Evolutionary conservation across 2,329 filamentous ascomycete species (phyloP), one percentile per base, ranked within the genome.

Genomic region (Graphium sp.): DNA sequence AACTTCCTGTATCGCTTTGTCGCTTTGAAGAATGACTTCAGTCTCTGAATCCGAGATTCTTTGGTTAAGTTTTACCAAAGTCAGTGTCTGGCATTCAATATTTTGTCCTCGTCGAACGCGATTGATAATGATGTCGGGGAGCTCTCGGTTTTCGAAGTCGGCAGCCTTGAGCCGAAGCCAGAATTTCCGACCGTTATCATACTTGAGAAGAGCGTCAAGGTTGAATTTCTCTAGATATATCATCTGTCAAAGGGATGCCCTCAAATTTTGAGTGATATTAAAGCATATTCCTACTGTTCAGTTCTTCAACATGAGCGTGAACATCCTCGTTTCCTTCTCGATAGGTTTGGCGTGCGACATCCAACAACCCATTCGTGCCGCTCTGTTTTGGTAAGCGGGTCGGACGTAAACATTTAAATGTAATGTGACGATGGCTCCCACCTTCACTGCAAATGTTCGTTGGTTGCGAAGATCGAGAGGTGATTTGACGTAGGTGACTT

Each of bases 391-490:
- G n/a, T n/a, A n/a, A n/a, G n/a, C n/a, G n/a, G n/a, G n/a, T n/a
- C n/a, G n/a, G n/a, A n/a, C n/a, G n/a, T 81, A 14, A 4, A 7
- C 19, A 48, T 18, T 17, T 12, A 17, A 26, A 22, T 11, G 6
- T 4, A 8, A 13, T 15, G 7, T 18, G 6, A n/a, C 2, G 18
- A 19, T 7, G 16, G 14, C 5, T 10, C 2, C 5, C 39, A 74
- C 71, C 55, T 78, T 89, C 18, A 95, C 76, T 14, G 87, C 87
- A 53, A 91, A 94, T 1, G 78, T 81, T 36, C 87, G 65, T 45
- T 95, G 87, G 35, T 94, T 92, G 10, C 85, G 69, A 32, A 93
- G 59, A 35, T 94, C 87, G 5, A 95, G 60, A 1, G 89, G 77
- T 14, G 75, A 71, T 26, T 66, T 80, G 33, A 81, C 77, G 39